phyloP scores from a whole-genome alignment of 148 eudicot species.

The Diospyros kaki region DNA sequence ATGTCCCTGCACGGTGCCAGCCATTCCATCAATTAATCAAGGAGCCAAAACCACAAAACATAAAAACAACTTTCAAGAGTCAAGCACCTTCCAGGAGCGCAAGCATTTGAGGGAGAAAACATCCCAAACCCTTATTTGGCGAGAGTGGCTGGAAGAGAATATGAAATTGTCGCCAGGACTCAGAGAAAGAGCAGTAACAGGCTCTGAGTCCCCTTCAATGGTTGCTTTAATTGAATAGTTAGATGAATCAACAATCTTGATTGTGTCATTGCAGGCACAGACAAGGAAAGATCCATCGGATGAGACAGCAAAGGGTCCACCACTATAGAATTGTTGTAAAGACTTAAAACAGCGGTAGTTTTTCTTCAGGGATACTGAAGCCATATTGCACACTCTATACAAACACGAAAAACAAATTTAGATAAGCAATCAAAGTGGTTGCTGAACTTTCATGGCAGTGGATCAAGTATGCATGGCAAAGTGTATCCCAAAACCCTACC shows the following conservation, averaged over 20 bases:
- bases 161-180: slow-evolving; percentile 60
- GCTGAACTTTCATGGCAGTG: too few species aligned
- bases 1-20: slow-evolving; percentile 54
- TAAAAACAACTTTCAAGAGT: neutral
- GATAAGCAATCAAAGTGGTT: too few species aligned
- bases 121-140: slow-evolving; percentile 95
- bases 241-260: slow-evolving; percentile 71
- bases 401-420: too few species aligned
- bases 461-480: too few species aligned
- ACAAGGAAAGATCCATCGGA: slow-evolving; percentile 72
- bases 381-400: slow-evolving; percentile 35
- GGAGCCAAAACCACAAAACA: neutral
- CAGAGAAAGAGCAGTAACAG: slow-evolving; percentile 65
- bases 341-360: slow-evolving; percentile 64
- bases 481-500: too few species aligned
- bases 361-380: slow-evolving; percentile 55
- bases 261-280: slow-evolving; percentile 72
- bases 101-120: slow-evolving; percentile 60
- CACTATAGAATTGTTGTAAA: slow-evolving; percentile 78
- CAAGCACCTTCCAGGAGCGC: slow-evolving; percentile 87
- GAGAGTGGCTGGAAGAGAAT: slow-evolving; percentile 69
- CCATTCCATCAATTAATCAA: neutral
- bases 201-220: slow-evolving; percentile 74
- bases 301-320: slow-evolving; percentile 74
- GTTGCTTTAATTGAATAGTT: slow-evolving; percentile 65